These are phyloP conservation scores for Suillus hirtellus DNA, from an alignment of 768 basidiomycete species.

Conservation along the genomic window DNA sequence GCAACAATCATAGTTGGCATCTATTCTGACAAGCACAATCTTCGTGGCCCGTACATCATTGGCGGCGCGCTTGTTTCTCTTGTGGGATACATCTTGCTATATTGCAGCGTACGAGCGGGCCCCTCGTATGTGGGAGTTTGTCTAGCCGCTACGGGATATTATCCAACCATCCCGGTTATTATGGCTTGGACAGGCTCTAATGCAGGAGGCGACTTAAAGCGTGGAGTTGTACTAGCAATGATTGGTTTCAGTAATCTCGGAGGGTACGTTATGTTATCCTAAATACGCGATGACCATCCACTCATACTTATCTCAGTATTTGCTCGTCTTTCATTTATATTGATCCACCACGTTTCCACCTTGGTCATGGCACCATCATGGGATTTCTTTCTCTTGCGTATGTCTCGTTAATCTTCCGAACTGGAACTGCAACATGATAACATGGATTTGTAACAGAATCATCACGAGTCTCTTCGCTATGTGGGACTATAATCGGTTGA, in stretches of 20 bases:
- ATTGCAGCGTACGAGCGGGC: constrained; percentile 28
- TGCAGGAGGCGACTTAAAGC: constrained; percentile 55
- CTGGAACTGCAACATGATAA: constrained; percentile 17
- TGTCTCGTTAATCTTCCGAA: constrained; percentile 16
- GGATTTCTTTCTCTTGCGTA: constrained; percentile 35
- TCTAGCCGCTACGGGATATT: constrained; percentile 56
- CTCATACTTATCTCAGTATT: constrained; percentile 27
- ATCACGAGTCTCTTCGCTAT: constrained; percentile 42
- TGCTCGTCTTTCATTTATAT: constrained; percentile 45
- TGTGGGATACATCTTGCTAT: constrained; percentile 56
- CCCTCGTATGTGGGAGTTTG: constrained; percentile 47
- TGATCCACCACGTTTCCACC: constrained; percentile 37
- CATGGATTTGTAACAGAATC: constrained; percentile 39
- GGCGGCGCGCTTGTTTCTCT: constrained; percentile 42
- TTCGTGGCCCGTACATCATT: constrained; percentile 53
- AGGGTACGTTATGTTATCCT: constrained; percentile 39
- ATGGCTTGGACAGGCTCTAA: constrained; percentile 59
- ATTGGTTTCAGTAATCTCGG: constrained; percentile 57
- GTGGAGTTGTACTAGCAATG: constrained; percentile 52
- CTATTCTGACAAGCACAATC: constrained; percentile 41
- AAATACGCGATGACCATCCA: constrained; percentile 21
- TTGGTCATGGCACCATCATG: constrained; percentile 39
- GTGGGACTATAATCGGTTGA: constrained; percentile 51
- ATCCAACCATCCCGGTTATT: constrained; percentile 46
- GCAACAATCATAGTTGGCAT: constrained; percentile 43